Evolutionary conservation across 1,284 basidiomycete genomes (phyloP), one percentile per base, ranked within the genome.

Genomic region (Papiliotrema terrestris): DNA sequence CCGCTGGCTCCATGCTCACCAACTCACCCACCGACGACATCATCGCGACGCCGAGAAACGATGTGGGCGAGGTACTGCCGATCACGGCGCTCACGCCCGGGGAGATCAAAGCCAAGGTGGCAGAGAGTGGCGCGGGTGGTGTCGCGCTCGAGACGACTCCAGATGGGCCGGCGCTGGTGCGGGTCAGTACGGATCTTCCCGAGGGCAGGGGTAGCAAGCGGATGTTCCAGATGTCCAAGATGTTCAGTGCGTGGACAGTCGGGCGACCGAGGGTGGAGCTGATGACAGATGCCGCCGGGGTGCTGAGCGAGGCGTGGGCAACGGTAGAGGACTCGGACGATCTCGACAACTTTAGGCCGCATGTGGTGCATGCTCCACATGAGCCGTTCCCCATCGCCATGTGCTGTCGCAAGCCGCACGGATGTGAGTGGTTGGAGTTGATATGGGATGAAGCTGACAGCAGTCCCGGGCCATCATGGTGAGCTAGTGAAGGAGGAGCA

Each of bases 371-470:
- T 61, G 73, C 78, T 15, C 76, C 79, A 8, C 84, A 86, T 58
- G 74, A 78, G 19, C 83, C 86, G 37, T 83, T 87, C 56, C 87
- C 88, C 0, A 88, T 90, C 63, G 87, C 83, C 3, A 79, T 90
- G 72, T 83, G 86, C 49, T 88, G 86, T 67, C 82, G 88, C 17
- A 79, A 82, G 45, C 86, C 86, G 0, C 83, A 83, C 62, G 86
- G 86, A 55, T 81, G 78, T 72, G 57, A 65, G 76, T 74, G 49
- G 43, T 25, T 15, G 11, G 15, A 25, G 1, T 36, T 42, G 39
- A 32, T 45, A 14, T 53, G 8, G 29, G 29, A 5, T 22, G 11
- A 29, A 19, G 22, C 49, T 55, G 46, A 45, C 41, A 32, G n/a
- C 35, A 69, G 68, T 71, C 57, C 74, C 73, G 2, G 73, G 72